Evolutionary conservation across 495 filamentous ascomycete genomes (phyloP).

Genomic region (Emericellopsis terricola): DNA sequence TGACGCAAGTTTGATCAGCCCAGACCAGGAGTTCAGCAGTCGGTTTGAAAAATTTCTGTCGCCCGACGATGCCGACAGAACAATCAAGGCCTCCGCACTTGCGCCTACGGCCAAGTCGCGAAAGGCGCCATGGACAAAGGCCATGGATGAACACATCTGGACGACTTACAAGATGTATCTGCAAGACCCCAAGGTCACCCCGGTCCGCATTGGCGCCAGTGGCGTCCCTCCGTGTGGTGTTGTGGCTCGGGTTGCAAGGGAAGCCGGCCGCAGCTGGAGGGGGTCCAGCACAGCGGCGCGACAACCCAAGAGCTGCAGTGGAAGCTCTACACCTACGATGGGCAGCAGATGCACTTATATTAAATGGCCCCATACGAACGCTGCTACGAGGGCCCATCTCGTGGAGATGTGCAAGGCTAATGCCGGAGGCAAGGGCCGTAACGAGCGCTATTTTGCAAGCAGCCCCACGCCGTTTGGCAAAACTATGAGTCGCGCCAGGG

Average conservation of each 20-base stretch:
- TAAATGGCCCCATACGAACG: conserved; percentile 68
- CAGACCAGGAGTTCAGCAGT: conserved; percentile 19
- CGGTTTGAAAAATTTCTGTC: conserved; percentile 2
- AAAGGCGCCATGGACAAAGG: conserved; percentile 55
- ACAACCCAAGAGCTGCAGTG: conserved; percentile 25
- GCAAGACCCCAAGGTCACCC: conserved; percentile 82
- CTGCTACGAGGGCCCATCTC: conserved; percentile 64
- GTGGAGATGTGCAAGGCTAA: conserved; percentile 66
- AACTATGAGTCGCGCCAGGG: conserved; percentile 27
- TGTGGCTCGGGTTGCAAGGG: conserved; percentile 70
- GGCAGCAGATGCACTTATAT: conserved; percentile 20
- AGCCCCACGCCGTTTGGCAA: conserved; percentile 56
- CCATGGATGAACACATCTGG: conserved; percentile 91
- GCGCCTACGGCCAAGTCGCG: conserved; percentile 8
- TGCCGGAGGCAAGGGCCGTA: conserved; percentile 46
- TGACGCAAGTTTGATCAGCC: conserved; percentile 23
- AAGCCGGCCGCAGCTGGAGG: conserved; percentile 74
- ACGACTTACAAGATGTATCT: conserved; percentile 74
- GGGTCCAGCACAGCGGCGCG: conserved; percentile 23
- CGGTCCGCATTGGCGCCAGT: conserved; percentile 79
- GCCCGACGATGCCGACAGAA: conserved; percentile 3
- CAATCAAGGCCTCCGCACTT: conserved; percentile 2
- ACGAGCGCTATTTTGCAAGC: conserved; percentile 51
- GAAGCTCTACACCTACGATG: conserved; percentile 48
- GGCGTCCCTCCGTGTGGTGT: conserved; percentile 78